Evolutionary conservation across 805 yeast genomes (phyloP), one percentile per base, ranked within the genome.

Genomic region (Pichia manshurica): DNA sequence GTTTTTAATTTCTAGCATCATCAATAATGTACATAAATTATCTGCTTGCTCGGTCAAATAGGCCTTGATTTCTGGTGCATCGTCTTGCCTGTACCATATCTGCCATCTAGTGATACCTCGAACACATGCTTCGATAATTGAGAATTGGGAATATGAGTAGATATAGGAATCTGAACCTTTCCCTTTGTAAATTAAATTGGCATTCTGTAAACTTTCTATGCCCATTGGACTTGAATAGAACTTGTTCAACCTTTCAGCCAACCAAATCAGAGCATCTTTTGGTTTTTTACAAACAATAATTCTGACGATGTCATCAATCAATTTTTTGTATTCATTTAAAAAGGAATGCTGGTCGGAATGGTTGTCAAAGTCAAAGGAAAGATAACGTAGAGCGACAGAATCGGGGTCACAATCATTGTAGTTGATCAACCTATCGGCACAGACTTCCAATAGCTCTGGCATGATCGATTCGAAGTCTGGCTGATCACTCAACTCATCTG

Each of bases 101-200:
- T 87, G 80, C 99, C 99, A 95, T 60, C 99, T 78, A 12, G 93
- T 82, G 21, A 95, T 83, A 33, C 98, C 99, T 50, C 96, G 77
- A 31, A 93, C 78, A 55, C 95, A 84, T 32, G 96, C 84, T 64
- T 91, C 98, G 23, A 89, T 87, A 22, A 89, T 79, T 60, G 81
- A 82, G 51, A 93, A 81, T 61, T 89, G 96, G 0, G 95, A 78
- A 45, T 82, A 75, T 0, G 95, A 93, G 51, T 80, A 75, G 38
- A 84, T 74, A 60, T 78, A 86, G 5, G 96, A 84, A 50, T 84
- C 79, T 2, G 79, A 73, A 44, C 71, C 70, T 51, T 75, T 84
- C 1, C 77, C 77, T 49, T 73, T 74, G 49, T 76, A 75, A 41
- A 74, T 78, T 50, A 87, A 64, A 45, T 73, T 73, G 36, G 75